phyloP scores from a whole-genome alignment of 1,139 yeast genomes.

The Yamadazyma conglobata region DNA sequence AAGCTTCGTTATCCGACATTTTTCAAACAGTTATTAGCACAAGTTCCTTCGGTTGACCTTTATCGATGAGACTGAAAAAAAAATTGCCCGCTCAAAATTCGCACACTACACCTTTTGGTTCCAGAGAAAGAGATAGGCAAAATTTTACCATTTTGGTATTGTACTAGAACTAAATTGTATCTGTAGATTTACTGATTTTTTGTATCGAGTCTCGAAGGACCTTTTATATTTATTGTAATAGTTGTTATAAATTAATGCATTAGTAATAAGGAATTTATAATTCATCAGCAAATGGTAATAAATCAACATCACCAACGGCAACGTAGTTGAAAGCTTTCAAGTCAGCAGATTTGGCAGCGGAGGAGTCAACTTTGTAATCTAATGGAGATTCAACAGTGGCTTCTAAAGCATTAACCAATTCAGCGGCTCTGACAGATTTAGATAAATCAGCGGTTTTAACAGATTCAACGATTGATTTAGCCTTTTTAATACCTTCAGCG shows the following conservation, averaged over 20 bases:
- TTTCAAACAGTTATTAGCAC: too few relatives aligned
- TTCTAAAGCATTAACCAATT: conserved; percentile 46
- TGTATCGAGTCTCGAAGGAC: too few relatives aligned
- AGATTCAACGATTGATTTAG: conserved; percentile 50
- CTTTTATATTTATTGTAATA: too few relatives aligned
- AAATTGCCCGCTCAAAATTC: too few relatives aligned
- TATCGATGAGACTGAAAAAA: conserved; percentile 1
- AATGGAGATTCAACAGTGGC: conserved; percentile 46
- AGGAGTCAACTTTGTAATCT: conserved; percentile 42
- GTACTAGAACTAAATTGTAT: too few relatives aligned
- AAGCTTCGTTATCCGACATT: conserved; percentile 55
- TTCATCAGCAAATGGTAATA: conserved; percentile 88
- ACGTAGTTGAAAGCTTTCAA: conserved; percentile 75
- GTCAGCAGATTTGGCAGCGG: conserved; percentile 48
- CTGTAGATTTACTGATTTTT: too few relatives aligned
- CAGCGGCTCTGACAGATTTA: conserved; percentile 43
- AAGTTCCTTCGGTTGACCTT: too few relatives aligned
- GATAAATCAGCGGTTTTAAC: conserved; percentile 36
- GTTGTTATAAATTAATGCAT: conserved; percentile 1
- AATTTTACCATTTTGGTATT: too few relatives aligned
- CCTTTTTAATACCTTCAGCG: conserved; percentile 59
- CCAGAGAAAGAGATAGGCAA: too few relatives aligned
- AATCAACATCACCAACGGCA: conserved; percentile 87
- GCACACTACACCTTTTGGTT: too few relatives aligned
- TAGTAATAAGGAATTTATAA: conserved; percentile 41